A percentile compares a stretch with the other conserved stretches of the same genome.
phyloP scores from a whole-genome alignment of 106 monocot genomes.

The Alisma plantagoaquatica region DNA sequence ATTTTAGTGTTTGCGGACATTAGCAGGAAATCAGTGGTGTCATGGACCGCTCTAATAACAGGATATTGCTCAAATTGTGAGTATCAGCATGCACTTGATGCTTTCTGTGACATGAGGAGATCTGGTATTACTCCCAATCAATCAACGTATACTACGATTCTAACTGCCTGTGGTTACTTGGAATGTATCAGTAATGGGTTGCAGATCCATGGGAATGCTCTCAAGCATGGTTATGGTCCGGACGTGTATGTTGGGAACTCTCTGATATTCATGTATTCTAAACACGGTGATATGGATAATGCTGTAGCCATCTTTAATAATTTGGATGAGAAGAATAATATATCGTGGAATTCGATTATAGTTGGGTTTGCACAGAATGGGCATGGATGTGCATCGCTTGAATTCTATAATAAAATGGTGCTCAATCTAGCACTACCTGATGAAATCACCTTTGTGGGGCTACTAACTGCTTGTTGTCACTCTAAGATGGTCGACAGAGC shows the following conservation, averaged over 20 bases:
- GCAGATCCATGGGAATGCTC: constrained; percentile 30
- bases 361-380: constrained; percentile 80
- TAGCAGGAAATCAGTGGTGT: constrained; percentile 29
- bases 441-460: constrained; percentile 67
- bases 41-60: constrained; percentile 64
- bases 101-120: constrained; percentile 31
- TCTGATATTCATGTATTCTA: constrained; percentile 58
- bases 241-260: constrained; percentile 73
- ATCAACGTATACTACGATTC: constrained; percentile 50
- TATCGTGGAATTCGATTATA: constrained; percentile 83
- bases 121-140: constrained; percentile 43
- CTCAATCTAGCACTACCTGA: constrained; percentile 35
- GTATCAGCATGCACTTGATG: constrained; percentile 39
- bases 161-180: constrained; percentile 47
- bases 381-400: constrained; percentile 28
- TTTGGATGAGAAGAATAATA: constrained; percentile 38
- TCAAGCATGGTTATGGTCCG: constrained; percentile 36
- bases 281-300: constrained; percentile 46
- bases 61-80: constrained; percentile 43
- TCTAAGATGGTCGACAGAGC: constrained; percentile 59
- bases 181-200: constrained; percentile 49
- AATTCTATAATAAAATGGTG: constrained; percentile 41
- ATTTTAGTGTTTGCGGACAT: constrained; percentile 29
- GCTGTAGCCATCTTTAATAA: constrained; percentile 29
- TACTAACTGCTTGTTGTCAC: constrained; percentile 80